Evolutionary conservation across 208 protist genomes (phyloP).

Genomic region (Crithidia mellificae): DNA sequence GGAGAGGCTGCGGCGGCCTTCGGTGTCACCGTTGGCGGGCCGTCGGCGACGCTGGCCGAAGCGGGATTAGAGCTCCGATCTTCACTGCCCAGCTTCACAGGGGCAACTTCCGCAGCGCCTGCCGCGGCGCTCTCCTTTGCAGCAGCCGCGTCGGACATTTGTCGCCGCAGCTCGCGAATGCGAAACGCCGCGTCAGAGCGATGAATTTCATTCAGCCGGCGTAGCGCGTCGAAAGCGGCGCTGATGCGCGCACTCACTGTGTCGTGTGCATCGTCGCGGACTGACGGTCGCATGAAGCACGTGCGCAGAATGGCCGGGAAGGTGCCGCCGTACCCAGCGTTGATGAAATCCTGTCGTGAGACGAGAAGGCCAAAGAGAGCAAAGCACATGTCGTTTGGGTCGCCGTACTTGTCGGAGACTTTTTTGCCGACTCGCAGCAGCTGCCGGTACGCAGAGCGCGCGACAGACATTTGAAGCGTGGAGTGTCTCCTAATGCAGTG

Average conservation of each 20-base stretch:
- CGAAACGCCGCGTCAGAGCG: constrained; percentile 23
- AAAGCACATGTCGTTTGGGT: constrained; percentile 70
- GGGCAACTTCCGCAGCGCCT: not conserved
- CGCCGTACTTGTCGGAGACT: constrained; percentile 38
- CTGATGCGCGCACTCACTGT: constrained; percentile 39
- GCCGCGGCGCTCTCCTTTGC: not conserved
- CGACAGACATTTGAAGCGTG: constrained; percentile 83
- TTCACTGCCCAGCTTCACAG: too few relatives aligned
- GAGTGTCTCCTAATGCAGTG: too few relatives aligned
- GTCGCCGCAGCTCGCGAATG: constrained; percentile 29
- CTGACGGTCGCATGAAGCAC: constrained; percentile 60
- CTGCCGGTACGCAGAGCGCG: constrained; percentile 69
- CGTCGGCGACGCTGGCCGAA: too few relatives aligned
- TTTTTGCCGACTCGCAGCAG: constrained; percentile 51
- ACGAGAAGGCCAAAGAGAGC: constrained; percentile 70
- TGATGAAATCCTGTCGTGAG: constrained; percentile 58
- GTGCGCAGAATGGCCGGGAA: constrained; percentile 43
- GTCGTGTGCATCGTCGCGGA: constrained; percentile 51
- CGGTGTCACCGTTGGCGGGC: not conserved
- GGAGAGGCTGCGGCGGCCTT: not conserved
- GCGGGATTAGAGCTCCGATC: too few relatives aligned
- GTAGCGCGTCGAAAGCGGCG: constrained; percentile 63
- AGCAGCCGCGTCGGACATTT: constrained; percentile 18
- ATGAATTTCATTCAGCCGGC: constrained; percentile 55
- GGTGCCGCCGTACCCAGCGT: constrained; percentile 65